Percentiles rank a stretch among this genome's conserved stretches.
phyloP scores from a whole-genome alignment of 164 flowering plant genomes.

The Akebia trifoliata region DNA sequence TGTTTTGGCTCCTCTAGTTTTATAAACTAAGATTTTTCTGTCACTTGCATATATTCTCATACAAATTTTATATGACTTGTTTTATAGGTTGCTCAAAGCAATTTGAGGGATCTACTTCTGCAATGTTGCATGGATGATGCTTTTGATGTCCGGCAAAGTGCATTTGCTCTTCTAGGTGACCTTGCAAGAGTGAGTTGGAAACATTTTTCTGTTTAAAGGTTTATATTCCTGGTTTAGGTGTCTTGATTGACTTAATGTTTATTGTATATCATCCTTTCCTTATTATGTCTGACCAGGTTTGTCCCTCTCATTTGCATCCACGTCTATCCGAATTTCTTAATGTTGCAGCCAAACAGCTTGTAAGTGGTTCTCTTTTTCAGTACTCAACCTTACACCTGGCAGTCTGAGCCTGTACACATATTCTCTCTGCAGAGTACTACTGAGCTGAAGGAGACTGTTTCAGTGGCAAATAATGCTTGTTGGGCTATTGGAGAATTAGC shows the following conservation, averaged over 20 bases:
- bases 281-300: constrained; percentile 45
- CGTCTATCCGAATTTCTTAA: constrained; percentile 81
- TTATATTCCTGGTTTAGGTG: background rate
- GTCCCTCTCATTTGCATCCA: constrained; percentile 73
- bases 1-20: no score
- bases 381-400: constrained; percentile 3
- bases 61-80: background rate
- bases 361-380: constrained; percentile 20
- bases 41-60: no score
- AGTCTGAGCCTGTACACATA: constrained; percentile 2
- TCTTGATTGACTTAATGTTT: background rate
- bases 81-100: constrained; percentile 73
- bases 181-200: constrained; percentile 79
- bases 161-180: constrained; percentile 96
- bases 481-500: constrained; percentile 99
- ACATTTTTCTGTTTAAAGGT: background rate
- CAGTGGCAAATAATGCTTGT: constrained; percentile 99
- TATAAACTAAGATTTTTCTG: no score
- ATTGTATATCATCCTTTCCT: background rate
- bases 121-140: constrained; percentile 95
- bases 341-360: constrained; percentile 84
- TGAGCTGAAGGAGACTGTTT: constrained; percentile 66
- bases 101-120: constrained; percentile 79
- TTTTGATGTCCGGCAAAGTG: constrained; percentile 87
- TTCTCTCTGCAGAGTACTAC: constrained; percentile 43